These are phyloP conservation scores for Boletus rubescentipes DNA, from an alignment of 768 basidiomycete species.

Conservation along the genomic window DNA sequence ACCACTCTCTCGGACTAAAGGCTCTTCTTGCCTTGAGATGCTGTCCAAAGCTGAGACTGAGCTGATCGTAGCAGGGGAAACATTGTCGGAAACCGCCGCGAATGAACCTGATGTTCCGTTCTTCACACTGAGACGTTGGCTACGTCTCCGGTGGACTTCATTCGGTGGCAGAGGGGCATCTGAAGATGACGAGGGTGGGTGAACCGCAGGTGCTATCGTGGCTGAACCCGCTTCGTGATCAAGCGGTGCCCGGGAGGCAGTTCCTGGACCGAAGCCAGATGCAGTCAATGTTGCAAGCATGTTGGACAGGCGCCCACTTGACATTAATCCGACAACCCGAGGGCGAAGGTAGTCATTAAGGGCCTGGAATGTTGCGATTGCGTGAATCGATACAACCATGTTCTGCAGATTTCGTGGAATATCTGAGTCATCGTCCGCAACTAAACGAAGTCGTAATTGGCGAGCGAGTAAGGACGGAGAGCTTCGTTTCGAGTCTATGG, in stretches of 20 bases:
- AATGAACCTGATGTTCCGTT: slow-evolving; percentile 33
- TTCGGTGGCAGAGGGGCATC: slow-evolving; percentile 37
- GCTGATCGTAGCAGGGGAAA: slow-evolving; percentile 22
- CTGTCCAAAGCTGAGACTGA: slow-evolving; percentile 29
- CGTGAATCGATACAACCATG: slow-evolving; percentile 96
- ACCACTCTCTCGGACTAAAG: slow-evolving; percentile 60
- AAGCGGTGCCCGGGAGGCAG: slow-evolving; percentile 37
- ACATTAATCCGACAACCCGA: slow-evolving; percentile 71
- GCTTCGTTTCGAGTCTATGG: slow-evolving; percentile 80
- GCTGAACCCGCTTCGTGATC: slow-evolving; percentile 35
- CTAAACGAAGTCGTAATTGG: slow-evolving; percentile 83
- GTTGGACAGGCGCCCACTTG: slow-evolving; percentile 67
- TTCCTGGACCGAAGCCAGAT: slow-evolving; percentile 62
- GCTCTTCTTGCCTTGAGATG: slow-evolving; percentile 40
- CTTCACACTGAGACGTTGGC: slow-evolving; percentile 80
- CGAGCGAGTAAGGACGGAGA: slow-evolving; percentile 91
- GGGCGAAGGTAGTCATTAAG: slow-evolving; percentile 95
- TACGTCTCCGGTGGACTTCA: slow-evolving; percentile 65
- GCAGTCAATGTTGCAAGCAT: slow-evolving; percentile 91
- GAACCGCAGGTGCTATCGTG: slow-evolving; percentile 24
- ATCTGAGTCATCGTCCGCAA: slow-evolving; percentile 88
- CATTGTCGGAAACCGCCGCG: slow-evolving; percentile 11
- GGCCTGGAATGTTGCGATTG: slow-evolving; percentile 97
- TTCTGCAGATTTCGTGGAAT: slow-evolving; percentile 84
- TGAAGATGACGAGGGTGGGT: slow-evolving; percentile 35